A percentile compares a stretch with the other conserved stretches of the same genome.
phyloP scores from a whole-genome alignment of 352 stramenopile genomes.

The Pythium grandisporangium region DNA sequence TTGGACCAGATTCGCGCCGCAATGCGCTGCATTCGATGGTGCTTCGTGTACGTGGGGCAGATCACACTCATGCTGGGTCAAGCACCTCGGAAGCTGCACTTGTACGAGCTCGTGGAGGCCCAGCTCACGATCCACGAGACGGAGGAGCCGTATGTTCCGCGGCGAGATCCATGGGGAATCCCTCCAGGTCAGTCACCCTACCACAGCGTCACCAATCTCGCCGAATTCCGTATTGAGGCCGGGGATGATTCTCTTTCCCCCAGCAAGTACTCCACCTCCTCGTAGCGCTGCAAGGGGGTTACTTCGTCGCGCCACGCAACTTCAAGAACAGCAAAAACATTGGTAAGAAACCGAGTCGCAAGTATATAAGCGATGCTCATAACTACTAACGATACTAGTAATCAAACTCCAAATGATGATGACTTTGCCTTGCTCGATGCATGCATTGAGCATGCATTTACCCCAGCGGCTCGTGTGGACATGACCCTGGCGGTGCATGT shows the following conservation, averaged over 20 bases:
- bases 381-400: too few species aligned
- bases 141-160: neutral
- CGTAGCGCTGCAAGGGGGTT: too few species aligned
- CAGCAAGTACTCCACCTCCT: constrained; percentile 9
- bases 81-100: constrained; percentile 25
- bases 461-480: too few species aligned
- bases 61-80: constrained; percentile 38
- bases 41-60: constrained; percentile 42
- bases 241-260: constrained; percentile 26
- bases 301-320: too few species aligned
- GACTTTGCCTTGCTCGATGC: too few species aligned
- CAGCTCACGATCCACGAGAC: constrained; percentile 9
- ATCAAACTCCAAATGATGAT: too few species aligned
- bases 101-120: constrained; percentile 50
- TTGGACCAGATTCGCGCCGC: constrained; percentile 32
- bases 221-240: constrained; percentile 58
- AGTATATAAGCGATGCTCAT: too few species aligned
- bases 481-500: too few species aligned
- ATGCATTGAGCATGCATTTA: too few species aligned
- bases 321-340: too few species aligned
- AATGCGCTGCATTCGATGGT: constrained; percentile 60
- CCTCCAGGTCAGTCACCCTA: constrained; percentile 11
- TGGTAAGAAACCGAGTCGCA: too few species aligned
- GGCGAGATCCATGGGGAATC: constrained; percentile 11
- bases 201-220: constrained; percentile 17